Evolutionary conservation across 495 filamentous ascomycete species (phyloP), one percentile per base, ranked within the genome.

Genomic region (Talaromyces proteolyticus): DNA sequence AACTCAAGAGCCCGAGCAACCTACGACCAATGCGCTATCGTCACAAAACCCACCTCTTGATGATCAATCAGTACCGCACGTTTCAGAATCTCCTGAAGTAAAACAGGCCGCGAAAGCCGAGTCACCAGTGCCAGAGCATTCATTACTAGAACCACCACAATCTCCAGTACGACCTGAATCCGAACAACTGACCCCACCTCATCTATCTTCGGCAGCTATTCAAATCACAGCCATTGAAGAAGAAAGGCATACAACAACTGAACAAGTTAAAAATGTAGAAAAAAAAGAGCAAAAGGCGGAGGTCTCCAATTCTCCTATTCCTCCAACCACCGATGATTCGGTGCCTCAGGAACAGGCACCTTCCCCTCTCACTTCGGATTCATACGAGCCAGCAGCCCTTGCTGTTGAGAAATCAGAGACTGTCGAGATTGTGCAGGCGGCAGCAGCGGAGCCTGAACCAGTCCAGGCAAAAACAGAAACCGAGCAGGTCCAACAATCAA

Each of bases 101-200:
- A 43, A 60, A 20, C 63, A 66, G 40, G 54, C 57, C 19, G 17
- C 26, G 6, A 22, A 6, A 18, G 6, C n/a, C 25, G 50, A 42
- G 1, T n/a, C 34, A 3, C 16, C 26, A 22, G 17, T n/a, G n/a
- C n/a, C n/a, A n/a, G n/a, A n/a, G n/a, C n/a, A n/a, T n/a, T n/a
- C n/a, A n/a, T n/a, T n/a, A n/a, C n/a, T n/a, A n/a, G n/a, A 21
- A 42, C 17, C 4, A 23, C 36, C 52, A 12, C 37, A 36, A 37
- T 42, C 52, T 45, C 50, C 42, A 4, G 21, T 45, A 6, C 50
- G 22, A 24, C 42, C 42, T 5, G 12, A 44, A 36, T 49, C 54
- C 25, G 57, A 56, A 7, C 56, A 59, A 23, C 34, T 55, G 1
- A 53, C 56, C 14, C 63, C 63, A 21, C 55, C 57, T 36, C 34